phyloP scores from a whole-genome alignment of 164 flowering plant genomes.

The Hamamelis virginiana region DNA sequence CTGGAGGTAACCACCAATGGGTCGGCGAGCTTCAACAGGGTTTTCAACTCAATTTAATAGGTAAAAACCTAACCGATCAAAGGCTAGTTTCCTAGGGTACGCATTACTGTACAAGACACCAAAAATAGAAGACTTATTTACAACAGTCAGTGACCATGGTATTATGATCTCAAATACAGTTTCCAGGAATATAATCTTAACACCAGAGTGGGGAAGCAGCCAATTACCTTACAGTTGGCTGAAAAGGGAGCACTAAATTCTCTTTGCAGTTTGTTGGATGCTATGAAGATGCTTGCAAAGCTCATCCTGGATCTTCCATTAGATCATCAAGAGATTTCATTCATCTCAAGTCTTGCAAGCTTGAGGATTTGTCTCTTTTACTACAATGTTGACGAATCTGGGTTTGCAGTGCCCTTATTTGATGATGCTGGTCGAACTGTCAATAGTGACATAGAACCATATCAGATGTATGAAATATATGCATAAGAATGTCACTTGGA shows the following conservation, averaged over 20 bases:
- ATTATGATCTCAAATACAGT: neutral
- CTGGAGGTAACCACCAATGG: neutral
- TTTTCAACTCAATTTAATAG: neutral
- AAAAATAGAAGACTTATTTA: neutral
- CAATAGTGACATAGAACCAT: conserved; percentile 5
- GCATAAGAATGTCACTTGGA: neutral
- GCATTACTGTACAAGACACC: conserved; percentile 11
- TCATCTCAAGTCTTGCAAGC: conserved; percentile 12
- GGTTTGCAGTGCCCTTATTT: conserved; percentile 16
- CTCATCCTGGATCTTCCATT: conserved; percentile 15
- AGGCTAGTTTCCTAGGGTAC: neutral
- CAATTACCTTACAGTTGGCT: neutral
- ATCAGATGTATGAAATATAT: conserved; percentile 5
- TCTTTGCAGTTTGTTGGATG: neutral
- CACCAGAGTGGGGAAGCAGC: neutral
- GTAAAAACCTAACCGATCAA: neutral
- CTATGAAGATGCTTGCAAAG: neutral
- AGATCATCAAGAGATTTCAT: conserved; percentile 19
- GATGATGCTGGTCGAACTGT: conserved; percentile 26
- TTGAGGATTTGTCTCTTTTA: conserved; percentile 8
- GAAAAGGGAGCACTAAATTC: neutral
- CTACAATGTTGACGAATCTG: neutral
- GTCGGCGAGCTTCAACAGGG: neutral
- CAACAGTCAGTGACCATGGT: neutral
- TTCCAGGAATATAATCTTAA: neutral